Percentiles rank a stretch among this genome's conserved stretches.
These are phyloP conservation scores for Blastobotrys indianensis DNA, from an alignment of 1,139 yeast species.

Conservation along the genomic window DNA sequence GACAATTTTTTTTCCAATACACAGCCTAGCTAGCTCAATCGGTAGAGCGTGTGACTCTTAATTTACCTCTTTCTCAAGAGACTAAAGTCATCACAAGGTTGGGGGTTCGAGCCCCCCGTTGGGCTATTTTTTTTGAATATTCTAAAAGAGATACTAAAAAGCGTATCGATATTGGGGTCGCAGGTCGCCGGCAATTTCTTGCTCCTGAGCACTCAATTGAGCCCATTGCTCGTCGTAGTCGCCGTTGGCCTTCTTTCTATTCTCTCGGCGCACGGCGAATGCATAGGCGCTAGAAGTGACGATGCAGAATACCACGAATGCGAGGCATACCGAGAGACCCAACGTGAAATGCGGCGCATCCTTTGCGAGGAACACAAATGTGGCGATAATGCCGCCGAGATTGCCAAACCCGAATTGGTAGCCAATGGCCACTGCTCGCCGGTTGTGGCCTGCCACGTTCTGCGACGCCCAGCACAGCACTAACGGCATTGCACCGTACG, in stretches of 20 bases:
- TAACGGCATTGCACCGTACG: constrained; percentile 69
- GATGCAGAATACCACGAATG: constrained; percentile 49
- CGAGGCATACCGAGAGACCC: constrained; percentile 54
- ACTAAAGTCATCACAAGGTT: constrained; percentile 16
- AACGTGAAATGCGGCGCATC: constrained; percentile 57
- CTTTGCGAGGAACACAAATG: constrained; percentile 50
- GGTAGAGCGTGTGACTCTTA: constrained; percentile 18
- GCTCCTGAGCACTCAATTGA: constrained; percentile 39
- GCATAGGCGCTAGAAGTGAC: constrained; percentile 43
- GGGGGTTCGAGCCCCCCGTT: constrained; percentile 19
- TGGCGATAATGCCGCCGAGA: constrained; percentile 62
- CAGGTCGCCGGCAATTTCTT: constrained; percentile 55
- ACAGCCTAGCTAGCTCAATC: constrained; percentile 16
- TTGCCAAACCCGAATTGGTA: constrained; percentile 79
- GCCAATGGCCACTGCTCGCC: constrained; percentile 69
- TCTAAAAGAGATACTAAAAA: constrained; percentile 28
- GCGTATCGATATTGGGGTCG: constrained; percentile 54
- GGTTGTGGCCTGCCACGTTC: constrained; percentile 62
- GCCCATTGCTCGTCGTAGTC: constrained; percentile 40
- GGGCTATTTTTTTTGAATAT: constrained; percentile 13
- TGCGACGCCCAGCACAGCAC: constrained; percentile 68
- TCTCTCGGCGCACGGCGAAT: constrained; percentile 30
- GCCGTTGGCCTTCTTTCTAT: constrained; percentile 34
- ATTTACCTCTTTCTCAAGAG: neutral
- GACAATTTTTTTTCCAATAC: neutral